Percentiles rank a stretch among this genome's conserved stretches.
These are phyloP conservation scores for Ustilago curta DNA, from an alignment of 1,284 basidiomycete genomes.

Conservation along the genomic window DNA sequence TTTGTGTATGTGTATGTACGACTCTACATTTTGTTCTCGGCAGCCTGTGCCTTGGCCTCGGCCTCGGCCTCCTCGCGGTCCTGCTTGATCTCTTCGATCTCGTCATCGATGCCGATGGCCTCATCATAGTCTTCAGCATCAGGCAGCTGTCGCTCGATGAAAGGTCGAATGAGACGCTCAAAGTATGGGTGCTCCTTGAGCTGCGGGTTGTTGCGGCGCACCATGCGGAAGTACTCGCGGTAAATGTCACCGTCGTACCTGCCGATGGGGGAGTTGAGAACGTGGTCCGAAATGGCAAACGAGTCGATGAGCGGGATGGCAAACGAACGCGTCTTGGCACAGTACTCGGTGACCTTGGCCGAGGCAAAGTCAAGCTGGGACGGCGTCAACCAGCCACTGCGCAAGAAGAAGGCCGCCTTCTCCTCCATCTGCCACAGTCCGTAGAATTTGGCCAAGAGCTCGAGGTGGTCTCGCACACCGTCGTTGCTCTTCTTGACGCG, in stretches of 20 bases:
- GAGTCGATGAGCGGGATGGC: constrained; percentile 73
- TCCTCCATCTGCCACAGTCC: constrained; percentile 75
- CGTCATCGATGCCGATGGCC: constrained; percentile 71
- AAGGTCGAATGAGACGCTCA: constrained; percentile 73
- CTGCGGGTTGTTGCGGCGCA: constrained; percentile 67
- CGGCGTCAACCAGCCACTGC: constrained; percentile 71
- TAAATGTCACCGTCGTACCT: constrained; percentile 67
- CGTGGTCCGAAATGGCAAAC: constrained; percentile 74
- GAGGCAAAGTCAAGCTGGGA: constrained; percentile 72
- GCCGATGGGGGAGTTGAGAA: constrained; percentile 74
- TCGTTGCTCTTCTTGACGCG: constrained; percentile 54
- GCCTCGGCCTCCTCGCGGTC: constrained; percentile 64
- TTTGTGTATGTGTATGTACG: not conserved
- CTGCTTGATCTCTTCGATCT: constrained; percentile 70
- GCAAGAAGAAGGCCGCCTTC: constrained; percentile 73
- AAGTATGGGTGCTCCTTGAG: constrained; percentile 72
- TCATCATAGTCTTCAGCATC: constrained; percentile 70
- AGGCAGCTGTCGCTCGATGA: constrained; percentile 71
- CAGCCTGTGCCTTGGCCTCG: constrained; percentile 46
- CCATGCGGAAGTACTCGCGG: constrained; percentile 63
- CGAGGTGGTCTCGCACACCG: constrained; percentile 62
- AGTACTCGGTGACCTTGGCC: constrained; percentile 71
- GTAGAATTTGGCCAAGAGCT: constrained; percentile 62
- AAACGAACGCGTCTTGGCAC: constrained; percentile 71
- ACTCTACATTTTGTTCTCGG: constrained; percentile 27